phyloP scores from a whole-genome alignment of 2,329 filamentous ascomycete species.

The Aspergillus persii region DNA sequence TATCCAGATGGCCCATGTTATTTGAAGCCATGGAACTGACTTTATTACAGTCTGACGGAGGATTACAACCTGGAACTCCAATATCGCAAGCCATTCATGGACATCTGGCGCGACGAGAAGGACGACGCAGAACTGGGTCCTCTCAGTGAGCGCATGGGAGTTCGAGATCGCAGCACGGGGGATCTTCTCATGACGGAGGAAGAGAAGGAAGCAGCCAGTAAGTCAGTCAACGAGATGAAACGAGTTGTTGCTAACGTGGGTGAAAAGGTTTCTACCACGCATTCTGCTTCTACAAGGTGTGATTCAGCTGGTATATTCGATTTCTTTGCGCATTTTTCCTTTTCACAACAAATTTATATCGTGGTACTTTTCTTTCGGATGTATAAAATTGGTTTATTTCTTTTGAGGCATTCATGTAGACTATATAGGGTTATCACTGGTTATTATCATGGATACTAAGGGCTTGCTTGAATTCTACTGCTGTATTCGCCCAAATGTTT shows the following conservation, averaged over 20 bases:
- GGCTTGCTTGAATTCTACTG: too few relatives aligned
- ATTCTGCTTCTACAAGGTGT: conserved; percentile 94
- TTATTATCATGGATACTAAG: too few relatives aligned
- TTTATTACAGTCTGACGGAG: conserved; percentile 64
- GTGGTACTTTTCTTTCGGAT: not conserved
- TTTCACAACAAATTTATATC: not conserved
- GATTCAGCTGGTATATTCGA: not conserved
- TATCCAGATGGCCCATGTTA: not conserved
- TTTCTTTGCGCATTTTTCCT: not conserved
- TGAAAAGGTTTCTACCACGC: conserved; percentile 73
- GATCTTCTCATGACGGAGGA: conserved; percentile 71
- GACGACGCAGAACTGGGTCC: conserved; percentile 77
- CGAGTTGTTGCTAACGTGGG: conserved; percentile 15
- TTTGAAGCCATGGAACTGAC: conserved; percentile 8
- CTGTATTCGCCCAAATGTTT: too few relatives aligned
- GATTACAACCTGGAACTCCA: conserved; percentile 96
- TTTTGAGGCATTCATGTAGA: not conserved
- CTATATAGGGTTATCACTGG: not conserved
- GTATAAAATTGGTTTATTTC: not conserved
- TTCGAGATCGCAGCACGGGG: conserved; percentile 68
- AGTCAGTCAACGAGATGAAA: conserved; percentile 21
- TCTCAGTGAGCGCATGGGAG: conserved; percentile 93
- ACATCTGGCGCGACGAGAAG: conserved; percentile 91
- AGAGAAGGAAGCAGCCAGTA: conserved; percentile 84
- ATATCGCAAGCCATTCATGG: conserved; percentile 85